Evolutionary conservation across 2,329 filamentous ascomycete genomes (phyloP), one percentile per base, ranked within the genome.

Genomic region (Aureobasidium musti): DNA sequence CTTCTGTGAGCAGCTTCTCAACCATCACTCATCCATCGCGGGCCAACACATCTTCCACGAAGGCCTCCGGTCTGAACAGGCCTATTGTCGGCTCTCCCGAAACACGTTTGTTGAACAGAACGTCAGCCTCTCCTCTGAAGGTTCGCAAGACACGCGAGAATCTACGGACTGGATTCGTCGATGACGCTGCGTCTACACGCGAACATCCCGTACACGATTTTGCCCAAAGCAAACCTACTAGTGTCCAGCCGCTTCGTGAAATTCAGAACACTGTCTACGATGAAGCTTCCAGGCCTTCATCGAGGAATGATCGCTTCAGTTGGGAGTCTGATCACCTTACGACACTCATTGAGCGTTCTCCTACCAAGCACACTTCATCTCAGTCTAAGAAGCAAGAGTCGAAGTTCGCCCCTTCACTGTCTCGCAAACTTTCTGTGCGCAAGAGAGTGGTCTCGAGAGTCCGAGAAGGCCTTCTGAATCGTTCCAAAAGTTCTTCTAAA

Each of bases 131-230:
- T n/a, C 74, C 74, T 33, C 67, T 77, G 21, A 73, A 72, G 37
- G 73, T 77, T 17, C 74, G 73, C 33, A 76, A 77, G 66, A 76
- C 75, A 21, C 69, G 75, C n/a, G 75, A 77, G 68, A 75, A 75
- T 60, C 70, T 76, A 30, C 73, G 69, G 52, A 67, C 72, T 19
- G 61, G 35, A 30, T 54, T 30, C n/a, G 7, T 33, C 23, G 19
- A 45, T 35, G 49, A 45, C 23, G 49, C 19, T 26, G 23, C 2
- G 26, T 35, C 23, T n/a, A 26, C 45, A 8, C 13, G 21, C 26
- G 33, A 4, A 39, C 4, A 21, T 35, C 30, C 45, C 21, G 59
- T 52, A 11, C 23, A 35, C 2, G 33, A 63, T n/a, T 17, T 41
- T 30, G 13, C 33, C n/a, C 17, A 50, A 10, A 52, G 8, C 59